Conservation (phyloP, 1,284 basidiomycete species). For the Fomitopsis schrenkii region DNA sequence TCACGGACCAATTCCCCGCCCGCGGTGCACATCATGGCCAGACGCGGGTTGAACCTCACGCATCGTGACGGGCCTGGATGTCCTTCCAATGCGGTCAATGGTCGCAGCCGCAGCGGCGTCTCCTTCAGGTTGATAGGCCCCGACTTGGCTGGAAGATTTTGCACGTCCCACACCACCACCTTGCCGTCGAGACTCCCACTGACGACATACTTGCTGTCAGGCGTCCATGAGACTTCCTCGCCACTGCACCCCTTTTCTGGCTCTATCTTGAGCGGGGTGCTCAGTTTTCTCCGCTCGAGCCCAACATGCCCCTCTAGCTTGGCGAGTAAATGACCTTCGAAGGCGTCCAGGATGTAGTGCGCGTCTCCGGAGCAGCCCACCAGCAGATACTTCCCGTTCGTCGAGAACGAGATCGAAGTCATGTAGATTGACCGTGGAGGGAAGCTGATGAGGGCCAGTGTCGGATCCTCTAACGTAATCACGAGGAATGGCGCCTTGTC, state of each 20-base stretch:
- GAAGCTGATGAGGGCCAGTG: constrained; percentile 66
- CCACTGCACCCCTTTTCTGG: constrained; percentile 78
- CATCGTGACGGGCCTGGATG: constrained; percentile 82
- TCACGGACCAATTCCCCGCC: constrained; percentile 78
- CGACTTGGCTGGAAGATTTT: constrained; percentile 46
- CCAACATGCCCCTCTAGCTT: constrained; percentile 82
- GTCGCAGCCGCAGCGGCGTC: constrained; percentile 49
- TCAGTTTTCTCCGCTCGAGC: constrained; percentile 38
- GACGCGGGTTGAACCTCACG: constrained; percentile 84
- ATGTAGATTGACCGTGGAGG: constrained; percentile 88
- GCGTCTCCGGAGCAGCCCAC: constrained; percentile 90
- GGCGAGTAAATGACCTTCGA: constrained; percentile 76
- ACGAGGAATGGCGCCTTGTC: constrained; percentile 90
- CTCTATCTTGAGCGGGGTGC: constrained; percentile 54
- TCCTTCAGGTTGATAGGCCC: constrained; percentile 51
- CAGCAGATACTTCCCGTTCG: constrained; percentile 86
- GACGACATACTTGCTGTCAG: constrained; percentile 85
- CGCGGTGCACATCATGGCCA: constrained; percentile 85
- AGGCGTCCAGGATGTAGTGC: constrained; percentile 92
- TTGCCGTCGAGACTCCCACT: constrained; percentile 82
- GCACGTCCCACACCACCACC: constrained; percentile 78
- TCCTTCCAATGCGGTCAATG: constrained; percentile 61
- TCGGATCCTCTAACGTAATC: constrained; percentile 79
- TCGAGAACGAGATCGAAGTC: constrained; percentile 89
- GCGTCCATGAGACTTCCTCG: constrained; percentile 90